Conservation (phyloP, 2,329 filamentous ascomycete genomes). For the Malbranchea cinnamomea region DNA sequence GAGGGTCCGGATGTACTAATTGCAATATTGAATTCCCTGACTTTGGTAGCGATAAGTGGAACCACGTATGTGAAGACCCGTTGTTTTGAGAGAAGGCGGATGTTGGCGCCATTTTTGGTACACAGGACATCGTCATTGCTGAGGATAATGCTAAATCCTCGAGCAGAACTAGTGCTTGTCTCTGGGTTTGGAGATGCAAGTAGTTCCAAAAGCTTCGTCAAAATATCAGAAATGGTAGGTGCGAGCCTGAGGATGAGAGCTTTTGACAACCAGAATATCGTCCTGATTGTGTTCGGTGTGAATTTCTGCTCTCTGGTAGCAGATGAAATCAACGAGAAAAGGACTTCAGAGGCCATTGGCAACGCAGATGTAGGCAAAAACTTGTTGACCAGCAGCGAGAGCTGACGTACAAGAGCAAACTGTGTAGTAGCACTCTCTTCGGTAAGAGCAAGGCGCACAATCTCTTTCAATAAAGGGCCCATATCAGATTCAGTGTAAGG, state of each 20-base stretch:
- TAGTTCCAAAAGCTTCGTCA: constrained; percentile 34
- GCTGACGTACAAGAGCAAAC: constrained; percentile 27
- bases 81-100: constrained; percentile 49
- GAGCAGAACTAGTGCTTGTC: constrained; percentile 38
- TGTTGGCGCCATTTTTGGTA: constrained; percentile 44
- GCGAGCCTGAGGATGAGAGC: constrained; percentile 41
- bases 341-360: constrained; percentile 16
- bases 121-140: constrained; percentile 46
- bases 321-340: constrained; percentile 17
- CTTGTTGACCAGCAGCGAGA: constrained; percentile 28
- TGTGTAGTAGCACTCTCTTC: constrained; percentile 22
- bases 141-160: constrained; percentile 44
- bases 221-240: constrained; percentile 34
- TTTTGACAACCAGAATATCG: constrained; percentile 47
- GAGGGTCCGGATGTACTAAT: constrained; percentile 9
- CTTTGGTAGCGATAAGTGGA: constrained; percentile 39
- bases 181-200: constrained; percentile 29
- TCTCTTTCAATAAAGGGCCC: constrained; percentile 20
- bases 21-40: constrained; percentile 28
- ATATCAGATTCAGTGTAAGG: constrained; percentile 20
- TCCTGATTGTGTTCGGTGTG: constrained; percentile 32
- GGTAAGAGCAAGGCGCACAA: constrained; percentile 20
- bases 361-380: constrained; percentile 23
- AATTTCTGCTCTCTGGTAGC: constrained; percentile 12
- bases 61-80: constrained; percentile 46